These are phyloP conservation scores for Orbilia javanica DNA, from an alignment of 2,329 filamentous ascomycete genomes.

Conservation along the genomic window DNA sequence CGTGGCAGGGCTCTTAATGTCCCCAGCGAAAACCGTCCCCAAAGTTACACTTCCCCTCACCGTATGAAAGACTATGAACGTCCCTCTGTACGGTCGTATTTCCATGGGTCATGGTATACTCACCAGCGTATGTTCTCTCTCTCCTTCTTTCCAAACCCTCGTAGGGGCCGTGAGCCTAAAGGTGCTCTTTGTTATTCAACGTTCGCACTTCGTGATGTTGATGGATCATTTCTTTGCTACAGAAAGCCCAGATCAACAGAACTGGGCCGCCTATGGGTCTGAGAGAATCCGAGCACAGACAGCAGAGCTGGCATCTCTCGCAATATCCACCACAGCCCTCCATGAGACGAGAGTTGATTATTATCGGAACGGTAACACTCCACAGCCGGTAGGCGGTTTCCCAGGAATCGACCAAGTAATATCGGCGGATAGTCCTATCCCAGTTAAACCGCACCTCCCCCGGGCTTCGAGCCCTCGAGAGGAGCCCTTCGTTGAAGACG, in stretches of 20 bases:
- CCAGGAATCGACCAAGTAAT: conserved; percentile 15
- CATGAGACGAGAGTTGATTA: conserved; percentile 62
- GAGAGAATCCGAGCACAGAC: conserved; percentile 86
- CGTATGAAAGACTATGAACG: conserved; percentile 53
- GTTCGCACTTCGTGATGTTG: conserved; percentile 6
- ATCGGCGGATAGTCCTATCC: conserved; percentile 40
- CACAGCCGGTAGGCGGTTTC: conserved; percentile 5
- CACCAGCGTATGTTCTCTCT: conserved; percentile 47
- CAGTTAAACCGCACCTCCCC: conserved; percentile 32
- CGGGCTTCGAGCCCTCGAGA: conserved; percentile 30
- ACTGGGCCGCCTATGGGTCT: conserved; percentile 77
- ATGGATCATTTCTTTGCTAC: not conserved
- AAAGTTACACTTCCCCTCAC: conserved; percentile 45
- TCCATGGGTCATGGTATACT: conserved; percentile 57
- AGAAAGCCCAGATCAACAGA: conserved; percentile 56
- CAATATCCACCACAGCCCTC: conserved; percentile 74
- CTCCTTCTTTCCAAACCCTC: not conserved
- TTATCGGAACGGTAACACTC: conserved; percentile 45
- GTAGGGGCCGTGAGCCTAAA: not conserved
- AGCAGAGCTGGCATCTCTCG: conserved; percentile 85
- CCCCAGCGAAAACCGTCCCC: not conserved
- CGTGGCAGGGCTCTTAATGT: conserved; percentile 22
- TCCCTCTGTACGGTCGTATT: conserved; percentile 49
- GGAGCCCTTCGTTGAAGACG: conserved; percentile 44
- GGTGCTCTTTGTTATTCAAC: not conserved